Percentiles rank a stretch among this genome's conserved stretches.
Conservation (phyloP, 1,284 basidiomycete genomes). For the Ustilago bromivora region DNA sequence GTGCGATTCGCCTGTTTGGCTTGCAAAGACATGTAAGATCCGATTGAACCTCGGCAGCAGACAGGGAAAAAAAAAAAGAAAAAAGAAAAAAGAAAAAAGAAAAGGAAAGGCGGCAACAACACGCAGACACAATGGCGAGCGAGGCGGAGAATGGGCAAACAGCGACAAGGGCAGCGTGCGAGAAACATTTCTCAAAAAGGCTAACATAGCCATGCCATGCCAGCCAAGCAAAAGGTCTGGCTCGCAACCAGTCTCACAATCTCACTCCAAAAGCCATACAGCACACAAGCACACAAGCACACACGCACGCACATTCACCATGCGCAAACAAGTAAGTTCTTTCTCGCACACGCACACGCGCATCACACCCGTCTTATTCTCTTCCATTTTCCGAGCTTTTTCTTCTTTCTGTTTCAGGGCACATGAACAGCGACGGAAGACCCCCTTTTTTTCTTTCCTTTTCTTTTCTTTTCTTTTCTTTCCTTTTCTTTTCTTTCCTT, state of each 20-base stretch:
- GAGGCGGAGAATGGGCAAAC: background rate
- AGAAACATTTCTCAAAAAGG: background rate
- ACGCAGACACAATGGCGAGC: background rate
- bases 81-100: too few species aligned
- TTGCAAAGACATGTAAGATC: constrained; percentile 4
- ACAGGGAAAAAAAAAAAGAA: background rate
- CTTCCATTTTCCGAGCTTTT: background rate
- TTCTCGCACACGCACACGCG: background rate
- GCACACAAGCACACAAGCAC: constrained; percentile 16
- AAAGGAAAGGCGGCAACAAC: background rate
- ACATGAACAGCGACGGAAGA: background rate
- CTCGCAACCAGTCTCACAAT: background rate
- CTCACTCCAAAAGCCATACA: background rate
- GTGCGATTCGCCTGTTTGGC: background rate
- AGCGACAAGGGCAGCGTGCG: background rate
- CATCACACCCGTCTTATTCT: background rate
- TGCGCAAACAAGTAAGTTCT: background rate
- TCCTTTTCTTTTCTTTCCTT: constrained; percentile 6
- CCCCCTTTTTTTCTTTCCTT: background rate
- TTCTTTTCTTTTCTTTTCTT: constrained; percentile 5
- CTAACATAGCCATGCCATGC: background rate
- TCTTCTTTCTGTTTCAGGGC: background rate
- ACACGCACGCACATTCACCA: constrained; percentile 11
- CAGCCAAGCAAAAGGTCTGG: constrained; percentile 10
- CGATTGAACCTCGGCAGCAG: constrained; percentile 5